These are phyloP conservation scores for Onygena corvina DNA, from an alignment of 2,329 filamentous ascomycete species.

Conservation along the genomic window DNA sequence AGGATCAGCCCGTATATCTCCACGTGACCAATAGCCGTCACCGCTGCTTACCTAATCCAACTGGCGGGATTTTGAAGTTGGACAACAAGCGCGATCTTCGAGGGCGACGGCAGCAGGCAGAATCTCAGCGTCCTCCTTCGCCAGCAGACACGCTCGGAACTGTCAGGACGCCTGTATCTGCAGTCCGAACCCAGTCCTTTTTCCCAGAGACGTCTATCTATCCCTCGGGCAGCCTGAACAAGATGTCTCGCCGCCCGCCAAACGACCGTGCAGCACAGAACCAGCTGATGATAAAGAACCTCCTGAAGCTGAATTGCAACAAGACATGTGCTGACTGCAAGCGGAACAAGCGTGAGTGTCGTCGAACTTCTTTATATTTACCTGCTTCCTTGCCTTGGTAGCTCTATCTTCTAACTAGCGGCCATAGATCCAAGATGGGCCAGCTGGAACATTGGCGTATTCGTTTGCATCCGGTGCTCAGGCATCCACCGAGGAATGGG, in stretches of 20 bases:
- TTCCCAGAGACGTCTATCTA: background rate
- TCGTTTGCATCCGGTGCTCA: constrained; percentile 95
- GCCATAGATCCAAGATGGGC: constrained; percentile 85
- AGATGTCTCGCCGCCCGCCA: constrained; percentile 30
- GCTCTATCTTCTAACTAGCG: background rate
- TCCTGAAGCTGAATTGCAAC: constrained; percentile 88
- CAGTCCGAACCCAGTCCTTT: background rate
- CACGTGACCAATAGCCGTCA: no score
- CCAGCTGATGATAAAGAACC: constrained; percentile 80
- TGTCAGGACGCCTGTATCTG: no score
- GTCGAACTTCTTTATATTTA: constrained; percentile 11
- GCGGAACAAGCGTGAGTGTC: constrained; percentile 77
- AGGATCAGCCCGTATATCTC: no score
- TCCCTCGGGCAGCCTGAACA: background rate
- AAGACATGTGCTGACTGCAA: constrained; percentile 98
- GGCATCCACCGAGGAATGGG: constrained; percentile 98
- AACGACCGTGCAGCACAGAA: constrained; percentile 85
- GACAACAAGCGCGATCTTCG: no score
- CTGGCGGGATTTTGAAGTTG: no score
- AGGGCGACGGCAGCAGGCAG: no score
- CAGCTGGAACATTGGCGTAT: constrained; percentile 95
- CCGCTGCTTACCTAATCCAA: no score
- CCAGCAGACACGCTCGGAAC: no score
- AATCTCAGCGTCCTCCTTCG: no score
- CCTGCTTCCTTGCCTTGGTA: background rate